Evolutionary conservation across 176 grass and related monocot species (phyloP).

Genomic region (Carex myosuroides): DNA sequence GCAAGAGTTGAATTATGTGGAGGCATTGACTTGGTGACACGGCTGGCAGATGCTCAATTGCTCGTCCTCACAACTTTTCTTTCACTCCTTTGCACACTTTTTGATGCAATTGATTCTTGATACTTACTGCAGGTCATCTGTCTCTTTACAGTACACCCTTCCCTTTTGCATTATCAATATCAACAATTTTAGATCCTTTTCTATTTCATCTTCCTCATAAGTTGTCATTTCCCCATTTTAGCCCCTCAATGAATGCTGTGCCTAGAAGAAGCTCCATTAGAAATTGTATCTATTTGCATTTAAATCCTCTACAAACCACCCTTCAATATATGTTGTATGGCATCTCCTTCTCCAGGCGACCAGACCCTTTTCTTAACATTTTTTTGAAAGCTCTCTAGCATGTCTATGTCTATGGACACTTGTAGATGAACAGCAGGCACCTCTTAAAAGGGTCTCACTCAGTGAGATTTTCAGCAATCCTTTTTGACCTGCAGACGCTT

Average conservation of each 20-base stretch:
- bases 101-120: constrained; percentile 27
- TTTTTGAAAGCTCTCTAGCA: no score
- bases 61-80: constrained; percentile 30
- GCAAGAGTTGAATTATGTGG: constrained; percentile 2
- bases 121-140: constrained; percentile 21
- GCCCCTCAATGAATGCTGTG: constrained; percentile 21
- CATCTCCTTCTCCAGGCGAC: background rate
- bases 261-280: constrained; percentile 12
- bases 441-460: no score
- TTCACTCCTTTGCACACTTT: constrained; percentile 17
- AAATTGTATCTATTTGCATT: background rate
- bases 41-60: constrained; percentile 22
- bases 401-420: no score
- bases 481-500: no score
- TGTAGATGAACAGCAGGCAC: no score
- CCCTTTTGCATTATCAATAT: constrained; percentile 24
- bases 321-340: background rate
- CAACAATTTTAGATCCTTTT: constrained; percentile 28
- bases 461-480: no score
- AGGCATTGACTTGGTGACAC: background rate
- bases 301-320: background rate
- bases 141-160: constrained; percentile 21
- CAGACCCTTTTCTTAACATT: background rate
- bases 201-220: constrained; percentile 11
- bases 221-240: constrained; percentile 29